Conservation (phyloP, 768 basidiomycete species). For the Tylopilus vinaceipallidus region DNA sequence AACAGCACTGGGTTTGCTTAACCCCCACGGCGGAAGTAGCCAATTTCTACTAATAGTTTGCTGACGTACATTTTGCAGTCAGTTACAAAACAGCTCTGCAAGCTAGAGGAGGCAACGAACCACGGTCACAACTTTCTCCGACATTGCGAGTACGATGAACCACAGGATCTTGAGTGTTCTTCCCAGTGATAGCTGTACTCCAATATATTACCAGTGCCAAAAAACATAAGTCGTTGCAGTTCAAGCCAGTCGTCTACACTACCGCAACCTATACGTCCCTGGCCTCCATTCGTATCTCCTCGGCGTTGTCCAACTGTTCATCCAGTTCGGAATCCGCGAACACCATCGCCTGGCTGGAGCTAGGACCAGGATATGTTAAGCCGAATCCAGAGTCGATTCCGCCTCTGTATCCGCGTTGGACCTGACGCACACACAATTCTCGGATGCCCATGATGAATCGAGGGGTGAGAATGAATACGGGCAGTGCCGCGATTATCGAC, state of each 20-base stretch:
- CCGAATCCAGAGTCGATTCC: conserved; percentile 9
- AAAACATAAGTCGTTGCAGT: too few relatives aligned
- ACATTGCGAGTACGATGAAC: neutral
- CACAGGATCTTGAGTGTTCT: neutral
- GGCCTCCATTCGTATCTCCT: neutral
- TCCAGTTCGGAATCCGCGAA: neutral
- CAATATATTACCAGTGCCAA: too few relatives aligned
- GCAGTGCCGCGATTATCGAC: too few relatives aligned
- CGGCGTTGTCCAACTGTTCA: neutral
- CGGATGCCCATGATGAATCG: conserved; percentile 11
- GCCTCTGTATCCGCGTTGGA: neutral
- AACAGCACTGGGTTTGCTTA: neutral
- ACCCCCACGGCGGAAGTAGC: neutral
- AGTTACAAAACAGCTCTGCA: neutral
- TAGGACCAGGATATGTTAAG: neutral
- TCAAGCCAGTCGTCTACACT: too few relatives aligned
- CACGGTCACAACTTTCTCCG: neutral
- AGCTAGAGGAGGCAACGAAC: neutral
- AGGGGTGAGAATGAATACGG: neutral
- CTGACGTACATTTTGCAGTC: neutral
- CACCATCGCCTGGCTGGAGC: neutral
- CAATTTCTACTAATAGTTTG: neutral
- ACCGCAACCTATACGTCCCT: too few relatives aligned
- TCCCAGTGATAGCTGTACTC: too few relatives aligned
- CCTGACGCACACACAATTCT: neutral